These are phyloP conservation scores for Sarocladium kiliense DNA, from an alignment of 2,329 filamentous ascomycete species.

Conservation along the genomic window DNA sequence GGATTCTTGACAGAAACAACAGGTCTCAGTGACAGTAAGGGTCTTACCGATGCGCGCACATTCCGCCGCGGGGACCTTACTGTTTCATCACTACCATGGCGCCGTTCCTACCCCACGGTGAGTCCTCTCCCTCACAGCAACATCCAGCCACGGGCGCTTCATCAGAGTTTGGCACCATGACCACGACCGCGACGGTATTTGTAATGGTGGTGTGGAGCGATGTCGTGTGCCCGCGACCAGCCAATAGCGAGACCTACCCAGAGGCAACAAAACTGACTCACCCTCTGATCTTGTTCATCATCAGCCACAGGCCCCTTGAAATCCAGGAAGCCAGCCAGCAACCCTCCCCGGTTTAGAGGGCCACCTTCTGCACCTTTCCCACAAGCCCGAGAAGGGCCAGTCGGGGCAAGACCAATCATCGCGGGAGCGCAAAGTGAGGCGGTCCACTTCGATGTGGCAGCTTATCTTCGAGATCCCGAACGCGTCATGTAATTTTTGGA, in stretches of 20 bases:
- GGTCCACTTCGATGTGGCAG: not conserved
- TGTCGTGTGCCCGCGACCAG: not conserved
- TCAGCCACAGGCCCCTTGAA: no score
- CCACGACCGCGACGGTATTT: not conserved
- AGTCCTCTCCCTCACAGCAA: no score
- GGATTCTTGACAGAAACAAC: no score
- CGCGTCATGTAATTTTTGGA: not conserved
- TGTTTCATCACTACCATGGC: no score
- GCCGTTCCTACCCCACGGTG: no score
- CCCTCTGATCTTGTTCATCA: not conserved
- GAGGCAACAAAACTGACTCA: not conserved
- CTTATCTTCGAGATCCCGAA: not conserved
- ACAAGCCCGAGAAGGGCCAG: not conserved
- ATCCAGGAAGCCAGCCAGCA: not conserved
- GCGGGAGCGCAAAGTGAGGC: not conserved
- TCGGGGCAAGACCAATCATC: not conserved
- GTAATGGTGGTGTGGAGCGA: constrained; percentile 3
- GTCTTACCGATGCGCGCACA: no score
- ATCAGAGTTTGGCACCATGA: constrained; percentile 3
- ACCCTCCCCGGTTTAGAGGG: no score
- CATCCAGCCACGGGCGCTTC: not conserved
- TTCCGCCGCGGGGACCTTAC: no score
- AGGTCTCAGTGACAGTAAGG: no score
- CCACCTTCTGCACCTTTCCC: no score
- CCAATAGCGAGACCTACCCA: not conserved